These are phyloP conservation scores for Myotisia sp. DNA, from an alignment of 2,329 filamentous ascomycete genomes.

Conservation along the genomic window DNA sequence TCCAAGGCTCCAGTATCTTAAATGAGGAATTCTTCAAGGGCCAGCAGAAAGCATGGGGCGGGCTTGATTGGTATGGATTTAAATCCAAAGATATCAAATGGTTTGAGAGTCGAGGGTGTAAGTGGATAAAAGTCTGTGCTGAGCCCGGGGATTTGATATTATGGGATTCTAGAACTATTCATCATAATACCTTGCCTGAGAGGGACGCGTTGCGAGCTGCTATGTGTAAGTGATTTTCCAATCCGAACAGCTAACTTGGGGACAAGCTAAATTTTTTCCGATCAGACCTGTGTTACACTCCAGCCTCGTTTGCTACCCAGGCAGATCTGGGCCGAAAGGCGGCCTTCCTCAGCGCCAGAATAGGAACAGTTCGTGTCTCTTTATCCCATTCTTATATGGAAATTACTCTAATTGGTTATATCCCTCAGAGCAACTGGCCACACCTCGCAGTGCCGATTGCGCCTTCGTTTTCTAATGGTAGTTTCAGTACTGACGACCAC, in stretches of 20 bases:
- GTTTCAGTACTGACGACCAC: too few relatives aligned
- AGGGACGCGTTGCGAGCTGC: neutral
- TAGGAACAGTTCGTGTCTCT: neutral
- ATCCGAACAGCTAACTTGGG: neutral
- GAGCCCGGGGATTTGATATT: constrained; percentile 33
- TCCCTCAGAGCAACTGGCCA: too few relatives aligned
- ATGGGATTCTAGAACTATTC: constrained; percentile 20
- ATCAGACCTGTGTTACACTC: neutral
- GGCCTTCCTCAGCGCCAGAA: neutral
- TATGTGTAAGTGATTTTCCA: neutral
- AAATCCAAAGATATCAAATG: constrained; percentile 18
- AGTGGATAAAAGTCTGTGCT: constrained; percentile 25
- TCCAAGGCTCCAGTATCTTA: neutral
- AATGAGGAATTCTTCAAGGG: constrained; percentile 12
- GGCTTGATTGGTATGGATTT: constrained; percentile 15
- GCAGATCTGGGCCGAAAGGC: neutral
- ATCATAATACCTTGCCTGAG: neutral
- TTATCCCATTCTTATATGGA: too few relatives aligned
- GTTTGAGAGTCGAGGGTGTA: constrained; percentile 17
- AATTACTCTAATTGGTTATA: too few relatives aligned
- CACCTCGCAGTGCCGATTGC: too few relatives aligned
- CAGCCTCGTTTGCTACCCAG: neutral
- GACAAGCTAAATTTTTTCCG: too few relatives aligned
- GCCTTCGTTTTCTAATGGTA: too few relatives aligned
- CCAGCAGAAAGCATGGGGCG: constrained; percentile 7